A percentile compares a stretch with the other conserved stretches of the same genome.
Evolutionary conservation across 768 basidiomycete species (phyloP).

Genomic region (Russula dissimulans): DNA sequence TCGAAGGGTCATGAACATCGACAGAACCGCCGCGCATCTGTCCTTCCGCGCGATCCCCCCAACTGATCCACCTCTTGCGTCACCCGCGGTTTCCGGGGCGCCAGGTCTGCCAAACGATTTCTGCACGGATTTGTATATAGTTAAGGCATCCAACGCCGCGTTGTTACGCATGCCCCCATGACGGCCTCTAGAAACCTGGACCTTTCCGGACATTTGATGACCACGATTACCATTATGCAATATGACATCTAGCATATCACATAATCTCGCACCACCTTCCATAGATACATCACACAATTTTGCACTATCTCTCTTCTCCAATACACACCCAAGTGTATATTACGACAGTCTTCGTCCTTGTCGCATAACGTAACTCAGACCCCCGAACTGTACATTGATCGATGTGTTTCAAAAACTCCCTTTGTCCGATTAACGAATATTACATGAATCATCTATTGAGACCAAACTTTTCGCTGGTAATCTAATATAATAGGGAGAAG

Average conservation of each 20-base stretch:
- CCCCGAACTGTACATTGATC: not conserved
- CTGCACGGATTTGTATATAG: constrained; percentile 10
- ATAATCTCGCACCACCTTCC: constrained; percentile 6
- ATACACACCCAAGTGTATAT: not conserved
- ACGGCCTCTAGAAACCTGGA: not conserved
- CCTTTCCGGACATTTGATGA: constrained; percentile 11
- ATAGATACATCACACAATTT: not conserved
- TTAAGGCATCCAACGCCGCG: constrained; percentile 13
- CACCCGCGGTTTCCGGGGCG: not conserved
- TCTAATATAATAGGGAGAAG: constrained; percentile 82
- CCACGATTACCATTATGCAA: not conserved
- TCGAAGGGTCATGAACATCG: constrained; percentile 26
- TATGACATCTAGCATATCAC: constrained; percentile 12
- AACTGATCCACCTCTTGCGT: constrained; percentile 20
- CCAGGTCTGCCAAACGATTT: not conserved
- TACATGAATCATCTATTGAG: not conserved
- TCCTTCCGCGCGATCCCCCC: constrained; percentile 33
- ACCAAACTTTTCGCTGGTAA: constrained; percentile 75
- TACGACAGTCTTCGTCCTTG: not conserved
- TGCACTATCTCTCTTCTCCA: not conserved
- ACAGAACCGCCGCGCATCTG: constrained; percentile 27
- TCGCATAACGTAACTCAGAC: constrained; percentile 6
- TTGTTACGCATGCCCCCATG: constrained; percentile 1
- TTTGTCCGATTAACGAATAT: not conserved
- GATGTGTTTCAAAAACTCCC: not conserved